Evolutionary conservation across 2,329 filamentous ascomycete genomes (phyloP).

Genomic region (Davidsoniella australis): DNA sequence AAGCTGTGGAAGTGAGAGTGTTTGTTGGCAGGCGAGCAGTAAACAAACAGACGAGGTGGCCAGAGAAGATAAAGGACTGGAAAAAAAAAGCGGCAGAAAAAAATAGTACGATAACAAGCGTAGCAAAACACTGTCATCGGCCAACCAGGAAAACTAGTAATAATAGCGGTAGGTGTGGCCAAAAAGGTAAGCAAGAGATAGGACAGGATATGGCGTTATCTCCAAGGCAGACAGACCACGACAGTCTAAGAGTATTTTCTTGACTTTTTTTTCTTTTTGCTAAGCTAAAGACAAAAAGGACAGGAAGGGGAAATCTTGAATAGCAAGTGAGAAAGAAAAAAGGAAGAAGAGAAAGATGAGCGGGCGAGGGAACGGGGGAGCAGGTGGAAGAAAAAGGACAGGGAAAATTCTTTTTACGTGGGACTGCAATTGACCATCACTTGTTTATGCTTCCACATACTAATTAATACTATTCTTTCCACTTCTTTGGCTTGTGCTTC

Average conservation of each 20-base stretch:
- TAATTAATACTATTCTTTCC: too few relatives aligned
- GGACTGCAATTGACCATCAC: too few relatives aligned
- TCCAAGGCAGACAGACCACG: background rate
- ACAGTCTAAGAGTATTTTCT: background rate
- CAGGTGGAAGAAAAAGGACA: background rate
- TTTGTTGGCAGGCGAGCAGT: background rate
- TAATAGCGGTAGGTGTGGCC: background rate
- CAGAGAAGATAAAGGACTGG: background rate
- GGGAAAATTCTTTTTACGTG: background rate
- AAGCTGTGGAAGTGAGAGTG: background rate
- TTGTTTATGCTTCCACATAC: too few relatives aligned
- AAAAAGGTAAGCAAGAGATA: conserved; percentile 1
- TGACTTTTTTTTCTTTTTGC: background rate
- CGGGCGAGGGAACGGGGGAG: background rate
- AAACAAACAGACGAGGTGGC: conserved; percentile 1
- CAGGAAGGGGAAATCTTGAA: background rate
- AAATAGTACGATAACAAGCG: background rate
- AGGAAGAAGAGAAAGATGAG: conserved; percentile 1
- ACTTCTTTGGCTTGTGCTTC: background rate
- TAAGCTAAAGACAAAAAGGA: background rate
- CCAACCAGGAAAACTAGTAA: conserved; percentile 1
- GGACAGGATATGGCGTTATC: conserved; percentile 1
- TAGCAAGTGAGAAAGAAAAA: background rate
- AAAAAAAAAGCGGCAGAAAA: background rate
- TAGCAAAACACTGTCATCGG: conserved; percentile 1